These are phyloP conservation scores for Symbiotaphrina buchneri DNA, from an alignment of 495 filamentous ascomycete genomes.

Conservation along the genomic window DNA sequence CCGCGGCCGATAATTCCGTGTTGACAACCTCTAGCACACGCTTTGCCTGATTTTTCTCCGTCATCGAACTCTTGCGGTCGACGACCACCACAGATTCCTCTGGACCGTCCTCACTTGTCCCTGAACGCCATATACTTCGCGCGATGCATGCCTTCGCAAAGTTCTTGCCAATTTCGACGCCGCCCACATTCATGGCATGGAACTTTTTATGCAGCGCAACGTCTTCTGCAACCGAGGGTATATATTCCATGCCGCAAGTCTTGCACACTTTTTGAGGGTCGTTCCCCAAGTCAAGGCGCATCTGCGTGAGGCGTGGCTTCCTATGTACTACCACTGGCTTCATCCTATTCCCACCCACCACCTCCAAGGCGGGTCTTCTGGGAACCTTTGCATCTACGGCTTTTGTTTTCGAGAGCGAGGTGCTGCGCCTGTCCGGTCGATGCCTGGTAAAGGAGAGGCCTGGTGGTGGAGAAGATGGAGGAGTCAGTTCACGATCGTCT, in stretches of 20 bases:
- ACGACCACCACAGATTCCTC: conserved; percentile 33
- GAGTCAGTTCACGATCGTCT: too few species aligned
- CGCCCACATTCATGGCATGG: conserved; percentile 40
- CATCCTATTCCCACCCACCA: too few species aligned
- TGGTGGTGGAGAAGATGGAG: too few species aligned
- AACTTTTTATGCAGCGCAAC: conserved; percentile 40
- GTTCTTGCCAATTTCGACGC: conserved; percentile 36
- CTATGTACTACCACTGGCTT: too few species aligned
- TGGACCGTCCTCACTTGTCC: conserved; percentile 8
- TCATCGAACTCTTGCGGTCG: conserved; percentile 24
- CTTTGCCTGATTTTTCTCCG: conserved; percentile 30
- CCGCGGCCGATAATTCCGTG: conserved; percentile 37
- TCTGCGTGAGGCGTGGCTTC: conserved; percentile 25
- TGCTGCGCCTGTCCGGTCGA: too few species aligned
- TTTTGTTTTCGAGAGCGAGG: too few species aligned
- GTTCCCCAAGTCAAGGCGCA: conserved; percentile 42
- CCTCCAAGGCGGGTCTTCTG: too few species aligned
- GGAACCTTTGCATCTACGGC: too few species aligned
- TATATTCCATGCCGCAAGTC: conserved; percentile 49
- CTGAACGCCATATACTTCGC: conserved; percentile 1
- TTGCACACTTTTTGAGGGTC: conserved; percentile 35
- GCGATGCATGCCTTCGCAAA: conserved; percentile 20
- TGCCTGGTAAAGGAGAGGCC: too few species aligned
- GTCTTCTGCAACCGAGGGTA: conserved; percentile 42
- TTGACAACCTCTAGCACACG: conserved; percentile 45